A percentile compares a stretch with the other conserved stretches of the same genome.
Evolutionary conservation across 1,284 basidiomycete genomes (phyloP).

Genomic region (Caloboletus inedulis): DNA sequence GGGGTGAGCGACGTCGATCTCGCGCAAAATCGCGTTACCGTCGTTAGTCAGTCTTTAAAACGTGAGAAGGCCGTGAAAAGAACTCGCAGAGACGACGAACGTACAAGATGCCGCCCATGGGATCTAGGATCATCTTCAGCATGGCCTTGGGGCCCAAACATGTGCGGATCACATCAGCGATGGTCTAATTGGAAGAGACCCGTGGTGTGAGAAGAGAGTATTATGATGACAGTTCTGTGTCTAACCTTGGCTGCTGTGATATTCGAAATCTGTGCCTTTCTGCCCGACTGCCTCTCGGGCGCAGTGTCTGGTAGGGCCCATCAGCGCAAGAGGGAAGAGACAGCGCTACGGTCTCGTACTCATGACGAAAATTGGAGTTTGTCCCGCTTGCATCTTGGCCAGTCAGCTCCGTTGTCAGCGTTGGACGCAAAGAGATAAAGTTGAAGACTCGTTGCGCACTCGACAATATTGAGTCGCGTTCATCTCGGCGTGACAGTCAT

Average conservation of each 20-base stretch:
- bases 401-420: neutral
- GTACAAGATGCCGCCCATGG: slow-evolving; percentile 94
- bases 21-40: slow-evolving; percentile 94
- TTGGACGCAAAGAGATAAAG: slow-evolving; percentile 1
- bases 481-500: slow-evolving; percentile 1
- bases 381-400: slow-evolving; percentile 44
- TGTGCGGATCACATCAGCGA: slow-evolving; percentile 98
- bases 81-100: slow-evolving; percentile 31
- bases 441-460: neutral
- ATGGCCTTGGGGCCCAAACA: slow-evolving; percentile 97
- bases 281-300: slow-evolving; percentile 89
- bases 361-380: slow-evolving; percentile 68
- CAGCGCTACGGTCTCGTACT: slow-evolving; percentile 6
- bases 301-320: slow-evolving; percentile 65
- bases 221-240: neutral
- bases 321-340: slow-evolving; percentile 10
- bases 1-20: slow-evolving; percentile 97
- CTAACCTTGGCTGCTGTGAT: slow-evolving; percentile 94
- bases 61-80: neutral
- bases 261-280: slow-evolving; percentile 96
- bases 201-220: neutral
- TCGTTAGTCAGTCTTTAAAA: slow-evolving; percentile 85
- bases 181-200: slow-evolving; percentile 57
- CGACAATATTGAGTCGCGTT: neutral
- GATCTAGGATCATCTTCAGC: slow-evolving; percentile 99